A percentile compares a stretch with the other conserved stretches of the same genome.
phyloP scores from a whole-genome alignment of 495 filamentous ascomycete species.

The Neurospora intermedia region DNA sequence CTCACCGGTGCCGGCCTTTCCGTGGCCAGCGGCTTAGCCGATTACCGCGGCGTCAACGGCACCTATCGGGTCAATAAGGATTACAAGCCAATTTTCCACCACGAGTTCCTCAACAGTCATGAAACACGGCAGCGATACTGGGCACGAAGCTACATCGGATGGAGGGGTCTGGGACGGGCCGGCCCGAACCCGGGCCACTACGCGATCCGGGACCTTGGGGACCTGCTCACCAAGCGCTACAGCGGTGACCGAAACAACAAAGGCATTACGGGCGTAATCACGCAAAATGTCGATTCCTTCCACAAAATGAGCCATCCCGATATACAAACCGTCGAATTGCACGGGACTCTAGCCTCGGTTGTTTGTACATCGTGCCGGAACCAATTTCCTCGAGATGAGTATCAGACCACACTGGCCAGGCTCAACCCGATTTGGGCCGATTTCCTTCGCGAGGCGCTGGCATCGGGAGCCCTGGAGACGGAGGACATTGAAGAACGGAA shows the following conservation, averaged over 20 bases:
- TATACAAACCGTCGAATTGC: constrained; percentile 70
- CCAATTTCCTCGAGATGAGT: constrained; percentile 54
- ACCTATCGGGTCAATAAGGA: constrained; percentile 85
- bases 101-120: constrained; percentile 74
- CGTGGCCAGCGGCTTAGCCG: constrained; percentile 83
- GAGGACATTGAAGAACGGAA: constrained; percentile 62
- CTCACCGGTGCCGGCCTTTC: constrained; percentile 90
- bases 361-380: constrained; percentile 69
- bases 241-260: constrained; percentile 26
- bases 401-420: constrained; percentile 62
- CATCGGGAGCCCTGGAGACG: constrained; percentile 62
- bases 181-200: constrained; percentile 71
- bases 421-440: constrained; percentile 82
- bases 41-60: constrained; percentile 82
- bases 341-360: constrained; percentile 76
- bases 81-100: constrained; percentile 86
- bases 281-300: constrained; percentile 96
- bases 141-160: constrained; percentile 90
- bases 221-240: constrained; percentile 25
- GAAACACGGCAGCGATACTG: constrained; percentile 91
- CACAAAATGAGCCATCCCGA: constrained; percentile 68
- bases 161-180: constrained; percentile 67
- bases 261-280: constrained; percentile 65
- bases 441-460: constrained; percentile 61
- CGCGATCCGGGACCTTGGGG: constrained; percentile 59